Percentiles rank a stretch among this genome's conserved stretches.
phyloP scores from a whole-genome alignment of 768 basidiomycete genomes.

The Hygrophorus pudorinus region DNA sequence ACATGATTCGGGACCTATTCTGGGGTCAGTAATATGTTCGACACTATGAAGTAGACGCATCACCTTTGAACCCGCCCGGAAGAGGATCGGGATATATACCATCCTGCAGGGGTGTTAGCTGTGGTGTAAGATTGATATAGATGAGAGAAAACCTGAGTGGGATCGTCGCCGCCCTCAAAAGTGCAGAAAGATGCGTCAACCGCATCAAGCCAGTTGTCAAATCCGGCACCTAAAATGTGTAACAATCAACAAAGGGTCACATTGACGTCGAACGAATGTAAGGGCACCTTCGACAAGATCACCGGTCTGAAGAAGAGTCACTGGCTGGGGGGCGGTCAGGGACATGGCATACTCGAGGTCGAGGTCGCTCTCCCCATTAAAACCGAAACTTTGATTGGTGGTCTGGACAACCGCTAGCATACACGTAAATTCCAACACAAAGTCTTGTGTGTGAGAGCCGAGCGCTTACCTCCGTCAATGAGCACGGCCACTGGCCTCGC shows the following conservation, averaged over 20 bases:
- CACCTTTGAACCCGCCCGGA: constrained; percentile 20
- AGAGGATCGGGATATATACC: constrained; percentile 16
- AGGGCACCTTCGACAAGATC: constrained; percentile 8
- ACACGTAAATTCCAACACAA: neutral
- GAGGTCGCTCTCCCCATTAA: constrained; percentile 29
- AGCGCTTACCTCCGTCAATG: constrained; percentile 32
- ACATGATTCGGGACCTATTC: constrained; percentile 14
- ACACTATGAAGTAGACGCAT: neutral
- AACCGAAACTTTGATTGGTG: constrained; percentile 14
- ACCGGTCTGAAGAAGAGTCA: constrained; percentile 24
- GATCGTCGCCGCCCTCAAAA: constrained; percentile 24
- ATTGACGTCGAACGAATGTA: neutral
- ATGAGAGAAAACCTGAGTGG: constrained; percentile 8
- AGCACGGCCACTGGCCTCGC: constrained; percentile 28
- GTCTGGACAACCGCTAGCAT: constrained; percentile 11
- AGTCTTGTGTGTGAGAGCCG: neutral
- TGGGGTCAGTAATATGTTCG: neutral
- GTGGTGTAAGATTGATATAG: no score
- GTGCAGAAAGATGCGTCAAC: constrained; percentile 26
- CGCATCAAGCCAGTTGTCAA: constrained; percentile 28
- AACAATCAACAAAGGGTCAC: neutral
- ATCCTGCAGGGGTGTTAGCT: constrained; percentile 4
- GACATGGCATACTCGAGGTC: constrained; percentile 38
- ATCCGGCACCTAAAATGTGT: constrained; percentile 10
- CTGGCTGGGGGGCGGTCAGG: constrained; percentile 18